Base-by-base conservation (phyloP, 2,329 filamentous ascomycete species). In the Neophaeococcomyces mojaviensis region DNA sequence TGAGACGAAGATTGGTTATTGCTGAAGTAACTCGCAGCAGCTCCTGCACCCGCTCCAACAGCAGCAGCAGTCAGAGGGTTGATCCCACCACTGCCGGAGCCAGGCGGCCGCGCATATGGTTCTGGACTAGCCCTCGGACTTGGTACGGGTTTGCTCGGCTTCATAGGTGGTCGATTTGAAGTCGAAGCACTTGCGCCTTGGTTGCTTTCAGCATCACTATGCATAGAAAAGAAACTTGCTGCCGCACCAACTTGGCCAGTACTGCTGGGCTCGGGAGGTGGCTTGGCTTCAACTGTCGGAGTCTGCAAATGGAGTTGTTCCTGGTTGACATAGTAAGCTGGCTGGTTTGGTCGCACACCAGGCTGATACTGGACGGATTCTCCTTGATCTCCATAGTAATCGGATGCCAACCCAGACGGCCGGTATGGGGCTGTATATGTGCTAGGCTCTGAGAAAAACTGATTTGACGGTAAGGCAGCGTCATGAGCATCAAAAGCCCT, bases 321-420 rank as follows among this genome's bases (percentile, higher is more conserved):
- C 34, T 71, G 68, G 26, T 70, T 72, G 13, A 75, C 68, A 46
- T 79, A 73, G 31, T 79, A 67, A 1, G 71, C 68, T 19, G 75
- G 74, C 26, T 66, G 66, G 13, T 70, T 61, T 5, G 75, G 70
- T 35, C 79, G 68, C 9, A 79, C 67, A n/a, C 79, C 79, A 5
- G 79, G 79, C 59, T 82, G 79, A 10, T 67, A 59, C 8, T 66
- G 58, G 2, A 82, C 78, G 15, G 76, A 80, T 57, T 81, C 66
- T 9, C 78, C 79, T 55, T 78, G 71, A 57, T 82, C 79, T 35
- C 73, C 70, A 58, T 82, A 82, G 59, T 79, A 82, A 28, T 80
- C 77, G 13, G 79, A 72, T 4, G 77, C 77, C 30, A 69, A 68
- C 26, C 78, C 79, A 46, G 65, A 63, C 44, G 70, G 69, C 44